Evolutionary conservation across 2,329 filamentous ascomycete species (phyloP), one percentile per base, ranked within the genome.

Genomic region (Clonostachys solani): DNA sequence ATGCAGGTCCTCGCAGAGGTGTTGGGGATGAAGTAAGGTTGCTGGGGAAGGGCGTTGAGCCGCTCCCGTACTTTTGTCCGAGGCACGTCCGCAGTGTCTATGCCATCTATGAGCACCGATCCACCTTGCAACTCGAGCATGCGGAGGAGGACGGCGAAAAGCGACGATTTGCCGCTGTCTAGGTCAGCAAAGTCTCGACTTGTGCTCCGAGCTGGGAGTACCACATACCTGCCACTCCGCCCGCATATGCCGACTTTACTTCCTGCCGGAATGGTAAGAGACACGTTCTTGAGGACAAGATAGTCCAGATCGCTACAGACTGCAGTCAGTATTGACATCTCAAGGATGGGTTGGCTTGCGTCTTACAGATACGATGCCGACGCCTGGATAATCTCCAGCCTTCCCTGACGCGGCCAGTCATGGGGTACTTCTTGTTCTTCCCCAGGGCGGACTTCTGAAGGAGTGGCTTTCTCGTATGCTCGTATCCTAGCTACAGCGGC

Each of bases 11-110:
- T 55, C 44, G 10, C 56, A 58, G 44, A 71, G 61, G 62, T 66
- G 23, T 65, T 69, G 1, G 66, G 67, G 4, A 78, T 57, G 52
- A 78, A 72, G 12, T 74, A 66, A 0, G 73, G 57, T 8, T 80
- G 74, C 55, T 81, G 77, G 1, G 77, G 71, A 2, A 80, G 54
- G n/a, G 70, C 68, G 41, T 74, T 72, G 40, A 80, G 58, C 7
- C 64, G 67, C 17, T 65, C 56, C 5, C 75, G 71, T 1, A 80
- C 59, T 1, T 56, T 52, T 3, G 59, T 23, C 4, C 71, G 67
- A 40, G 70, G 54, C 13, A 80, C 57, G 2, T 49, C 50, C 35
- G 57, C 34, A 5, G 73, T 61, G 2, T 66, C 59, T 0, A 71
- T 45, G 19, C 53, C 62, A 51, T 80, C 75, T 41, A 78, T 70